Conservation (phyloP, 108 stramenopile genomes). For the Skeletonema menzelii region DNA sequence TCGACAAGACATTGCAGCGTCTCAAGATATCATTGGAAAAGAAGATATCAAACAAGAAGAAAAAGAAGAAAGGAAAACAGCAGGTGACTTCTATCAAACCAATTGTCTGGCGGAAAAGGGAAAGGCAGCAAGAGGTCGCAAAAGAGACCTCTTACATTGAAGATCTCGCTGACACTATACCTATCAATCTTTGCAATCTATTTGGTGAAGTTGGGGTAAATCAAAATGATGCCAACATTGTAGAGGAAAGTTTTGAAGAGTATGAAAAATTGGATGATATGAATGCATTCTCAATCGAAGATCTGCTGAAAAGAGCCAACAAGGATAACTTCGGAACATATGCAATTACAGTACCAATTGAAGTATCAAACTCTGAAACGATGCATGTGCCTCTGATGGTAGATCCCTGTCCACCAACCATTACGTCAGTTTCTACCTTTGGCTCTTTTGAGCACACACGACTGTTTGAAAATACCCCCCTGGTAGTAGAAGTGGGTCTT, state of each 20-base stretch:
- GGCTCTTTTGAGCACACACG: slow-evolving; percentile 51
- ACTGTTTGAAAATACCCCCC: slow-evolving; percentile 58
- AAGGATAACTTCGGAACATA: slow-evolving; percentile 4
- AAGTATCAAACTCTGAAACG: background rate
- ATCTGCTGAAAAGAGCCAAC: slow-evolving; percentile 13
- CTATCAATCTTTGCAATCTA: slow-evolving; percentile 11
- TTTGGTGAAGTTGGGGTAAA: background rate
- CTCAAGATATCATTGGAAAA: slow-evolving; percentile 36
- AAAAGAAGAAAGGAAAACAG: background rate
- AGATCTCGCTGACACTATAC: background rate
- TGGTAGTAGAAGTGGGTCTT: slow-evolving; percentile 43
- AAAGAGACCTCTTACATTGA: background rate
- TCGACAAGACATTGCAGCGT: slow-evolving; percentile 19
- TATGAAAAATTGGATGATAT: slow-evolving; percentile 9
- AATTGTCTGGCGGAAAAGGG: background rate
- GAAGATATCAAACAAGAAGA: slow-evolving; percentile 21
- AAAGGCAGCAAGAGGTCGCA: background rate
- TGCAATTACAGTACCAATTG: slow-evolving; percentile 19
- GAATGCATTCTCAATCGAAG: slow-evolving; percentile 11
- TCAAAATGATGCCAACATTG: background rate
- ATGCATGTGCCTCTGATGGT: slow-evolving; percentile 33
- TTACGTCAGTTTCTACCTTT: slow-evolving; percentile 58
- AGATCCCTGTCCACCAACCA: slow-evolving; percentile 58
- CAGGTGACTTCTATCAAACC: background rate
- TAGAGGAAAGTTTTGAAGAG: background rate